Evolutionary conservation across 2,329 filamentous ascomycete species (phyloP), one percentile per base, ranked within the genome.

Genomic region (Alternaria viburni): DNA sequence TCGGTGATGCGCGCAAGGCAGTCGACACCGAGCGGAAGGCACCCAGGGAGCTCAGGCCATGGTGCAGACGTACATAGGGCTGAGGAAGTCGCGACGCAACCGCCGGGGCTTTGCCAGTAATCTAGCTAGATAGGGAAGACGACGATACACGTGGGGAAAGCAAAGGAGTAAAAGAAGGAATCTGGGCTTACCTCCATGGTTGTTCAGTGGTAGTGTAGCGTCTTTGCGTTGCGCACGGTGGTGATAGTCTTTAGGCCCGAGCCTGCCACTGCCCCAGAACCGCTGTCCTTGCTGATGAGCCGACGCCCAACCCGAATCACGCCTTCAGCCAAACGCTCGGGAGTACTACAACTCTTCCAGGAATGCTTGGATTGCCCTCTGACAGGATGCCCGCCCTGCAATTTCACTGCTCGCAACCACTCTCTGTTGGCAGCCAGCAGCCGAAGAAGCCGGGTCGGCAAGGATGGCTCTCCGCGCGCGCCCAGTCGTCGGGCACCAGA

Each of bases 151-250:
- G 61, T 62, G 60, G 69, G 44, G 50, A 58, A 51, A 49, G 57
- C 57, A 60, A 62, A 51, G 30, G 36, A 51, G 57, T 54, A 68
- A 69, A 68, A 67, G 62, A 71, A 73, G 57, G 56, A 64, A 67
- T 55, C 46, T 47, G 65, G 61, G 71, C 75, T 77, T 69, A 77
- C 75, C 74, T 77, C 74, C 75, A 77, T 77, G 69, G 66, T 66
- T 67, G 66, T 61, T 61, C 57, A 60, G 71, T 68, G 69, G 65
- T 69, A 69, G 67, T 69, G 69, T 64, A 61, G 67, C 54, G 69
- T 67, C 64, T 67, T 60, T 69, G 66, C 61, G 67, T 65, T 59
- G 70, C 68, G 74, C 75, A 77, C 74, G 70, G 69, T 73, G 65
- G 71, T 70, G 72, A 71, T 70, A 58, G 61, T 68, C 57, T 57